A percentile compares a stretch with the other conserved stretches of the same genome.
phyloP scores from a whole-genome alignment of 495 filamentous ascomycete species.

The Hyaloscypha bicolor region DNA sequence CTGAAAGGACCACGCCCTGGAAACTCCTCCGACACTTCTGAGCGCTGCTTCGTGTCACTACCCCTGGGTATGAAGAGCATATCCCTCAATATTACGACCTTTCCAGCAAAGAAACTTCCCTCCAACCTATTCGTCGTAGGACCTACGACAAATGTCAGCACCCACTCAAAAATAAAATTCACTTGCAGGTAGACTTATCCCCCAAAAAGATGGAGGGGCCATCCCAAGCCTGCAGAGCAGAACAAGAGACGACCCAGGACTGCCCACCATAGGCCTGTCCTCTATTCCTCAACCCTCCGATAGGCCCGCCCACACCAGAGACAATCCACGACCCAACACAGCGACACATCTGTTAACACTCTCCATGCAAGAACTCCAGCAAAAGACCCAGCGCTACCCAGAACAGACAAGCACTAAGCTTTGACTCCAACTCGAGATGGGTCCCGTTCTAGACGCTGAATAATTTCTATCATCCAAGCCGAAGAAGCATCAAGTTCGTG shows the following conservation, averaged over 20 bases:
- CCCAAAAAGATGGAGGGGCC: constrained; percentile 56
- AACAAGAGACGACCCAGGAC: constrained; percentile 48
- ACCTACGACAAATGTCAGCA: constrained; percentile 35
- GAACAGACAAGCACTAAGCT: constrained; percentile 85
- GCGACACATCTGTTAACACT: constrained; percentile 15
- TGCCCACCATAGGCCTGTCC: constrained; percentile 44
- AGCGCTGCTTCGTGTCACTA: no score
- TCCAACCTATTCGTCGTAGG: constrained; percentile 8
- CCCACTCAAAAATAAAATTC: constrained; percentile 34
- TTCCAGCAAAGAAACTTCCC: no score
- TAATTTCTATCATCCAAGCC: constrained; percentile 1
- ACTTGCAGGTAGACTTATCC: constrained; percentile 61
- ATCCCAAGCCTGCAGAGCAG: constrained; percentile 43
- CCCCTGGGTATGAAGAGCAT: no score
- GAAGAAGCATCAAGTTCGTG: neutral
- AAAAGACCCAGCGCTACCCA: constrained; percentile 29
- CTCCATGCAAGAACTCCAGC: constrained; percentile 18
- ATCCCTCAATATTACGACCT: no score
- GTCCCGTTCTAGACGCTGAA: constrained; percentile 58
- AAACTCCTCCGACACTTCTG: no score
- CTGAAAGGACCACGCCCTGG: no score
- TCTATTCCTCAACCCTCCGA: constrained; percentile 21
- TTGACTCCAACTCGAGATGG: constrained; percentile 97
- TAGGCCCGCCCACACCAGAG: constrained; percentile 25
- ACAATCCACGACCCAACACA: constrained; percentile 21